phyloP scores from a whole-genome alignment of 2,329 filamentous ascomycete genomes.

The Sporothrix mexicana region DNA sequence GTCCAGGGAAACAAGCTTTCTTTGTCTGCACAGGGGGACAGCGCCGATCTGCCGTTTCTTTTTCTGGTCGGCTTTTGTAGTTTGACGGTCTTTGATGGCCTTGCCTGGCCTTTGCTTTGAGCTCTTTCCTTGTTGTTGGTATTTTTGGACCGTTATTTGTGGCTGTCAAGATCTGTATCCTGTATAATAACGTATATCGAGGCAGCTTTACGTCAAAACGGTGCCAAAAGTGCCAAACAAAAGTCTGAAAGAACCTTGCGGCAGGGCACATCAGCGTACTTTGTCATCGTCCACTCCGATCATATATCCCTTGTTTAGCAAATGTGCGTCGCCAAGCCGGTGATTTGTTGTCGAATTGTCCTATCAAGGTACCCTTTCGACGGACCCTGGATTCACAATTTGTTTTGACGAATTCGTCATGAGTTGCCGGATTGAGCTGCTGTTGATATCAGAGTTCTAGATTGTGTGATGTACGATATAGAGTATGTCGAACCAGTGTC shows the following conservation, averaged over 20 bases:
- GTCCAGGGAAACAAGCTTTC: slow-evolving; percentile 26
- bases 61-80: slow-evolving; percentile 14
- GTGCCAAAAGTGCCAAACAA: neutral
- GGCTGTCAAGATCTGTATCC: neutral
- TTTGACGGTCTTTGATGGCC: neutral
- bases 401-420: neutral
- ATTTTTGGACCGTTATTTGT: neutral
- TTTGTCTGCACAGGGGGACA: neutral
- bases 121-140: neutral
- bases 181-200: neutral
- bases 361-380: neutral
- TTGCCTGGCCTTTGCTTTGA: neutral
- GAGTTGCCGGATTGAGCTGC: neutral
- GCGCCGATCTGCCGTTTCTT: slow-evolving; percentile 26
- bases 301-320: neutral
- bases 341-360: neutral
- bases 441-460: neutral
- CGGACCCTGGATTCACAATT: neutral
- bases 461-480: neutral
- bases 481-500: too few relatives aligned
- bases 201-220: neutral
- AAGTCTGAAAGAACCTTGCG: slow-evolving; percentile 7
- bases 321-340: neutral
- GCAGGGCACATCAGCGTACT: neutral
- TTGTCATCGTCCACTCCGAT: neutral